phyloP scores from a whole-genome alignment of 768 basidiomycete species.

The Phaeolepiota aurea region DNA sequence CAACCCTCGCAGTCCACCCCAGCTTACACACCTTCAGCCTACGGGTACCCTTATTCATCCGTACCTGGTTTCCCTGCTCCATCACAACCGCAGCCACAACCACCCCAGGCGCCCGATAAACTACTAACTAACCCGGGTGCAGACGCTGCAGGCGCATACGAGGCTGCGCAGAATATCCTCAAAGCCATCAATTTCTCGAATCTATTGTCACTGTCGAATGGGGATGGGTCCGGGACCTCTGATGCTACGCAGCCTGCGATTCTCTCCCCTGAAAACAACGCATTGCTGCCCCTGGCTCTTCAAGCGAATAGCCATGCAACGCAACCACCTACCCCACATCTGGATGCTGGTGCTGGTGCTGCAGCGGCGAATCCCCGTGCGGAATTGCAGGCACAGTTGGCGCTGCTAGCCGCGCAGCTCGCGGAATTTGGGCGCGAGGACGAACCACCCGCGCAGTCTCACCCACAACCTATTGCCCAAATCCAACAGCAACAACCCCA shows the following conservation, averaged over 20 bases:
- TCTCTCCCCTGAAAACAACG: background rate
- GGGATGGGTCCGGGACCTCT: constrained; percentile 6
- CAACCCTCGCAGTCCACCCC: constrained; percentile 19
- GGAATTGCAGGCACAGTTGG: constrained; percentile 65
- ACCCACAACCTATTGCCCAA: background rate
- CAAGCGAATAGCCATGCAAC: background rate
- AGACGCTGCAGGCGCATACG: constrained; percentile 58
- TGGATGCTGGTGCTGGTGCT: background rate
- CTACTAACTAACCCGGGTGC: constrained; percentile 16
- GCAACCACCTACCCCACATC: too few relatives aligned
- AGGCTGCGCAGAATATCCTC: constrained; percentile 71
- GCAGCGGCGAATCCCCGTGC: constrained; percentile 41
- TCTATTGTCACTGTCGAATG: constrained; percentile 33
- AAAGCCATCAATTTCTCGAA: constrained; percentile 69
- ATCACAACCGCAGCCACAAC: constrained; percentile 14
- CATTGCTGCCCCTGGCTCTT: background rate
- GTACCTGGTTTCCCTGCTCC: constrained; percentile 14
- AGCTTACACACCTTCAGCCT: constrained; percentile 22
- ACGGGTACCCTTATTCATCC: constrained; percentile 27
- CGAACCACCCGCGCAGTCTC: constrained; percentile 7
- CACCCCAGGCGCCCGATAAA: constrained; percentile 6
- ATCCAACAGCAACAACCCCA: constrained; percentile 3
- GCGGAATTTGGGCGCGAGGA: constrained; percentile 53
- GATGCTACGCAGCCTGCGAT: background rate
- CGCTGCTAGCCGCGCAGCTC: constrained; percentile 64